Base-by-base conservation (phyloP, 2,329 filamentous ascomycete species). In the Rhinocladiella similis region DNA sequence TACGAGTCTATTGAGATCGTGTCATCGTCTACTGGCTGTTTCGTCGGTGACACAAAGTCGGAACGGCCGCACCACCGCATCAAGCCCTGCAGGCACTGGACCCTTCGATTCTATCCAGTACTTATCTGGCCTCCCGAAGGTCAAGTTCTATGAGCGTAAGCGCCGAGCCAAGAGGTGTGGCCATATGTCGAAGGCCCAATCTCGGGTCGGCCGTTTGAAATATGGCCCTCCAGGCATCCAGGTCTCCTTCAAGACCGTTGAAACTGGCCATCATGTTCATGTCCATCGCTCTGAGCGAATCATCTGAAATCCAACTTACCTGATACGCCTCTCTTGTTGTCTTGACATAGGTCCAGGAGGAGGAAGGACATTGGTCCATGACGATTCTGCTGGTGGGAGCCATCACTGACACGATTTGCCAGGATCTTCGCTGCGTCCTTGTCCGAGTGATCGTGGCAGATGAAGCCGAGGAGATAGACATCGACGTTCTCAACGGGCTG, bases 361-460 rank as follows among this genome's bases (percentile, higher is more conserved):
- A 13, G 58, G 58, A n/a, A n/a, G n/a, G n/a, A n/a, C n/a, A n/a
- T n/a, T n/a, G n/a, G n/a, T n/a, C n/a, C n/a, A n/a, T 73, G 66
- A 14, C 60, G 55, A 22, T 70, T 69, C 63, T 70, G 68, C 19
- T 62, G 53, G 62, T 72, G 66, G 22, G 72, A 64, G 63, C 73
- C 49, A 61, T 48, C n/a, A 66, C 71, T 3, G 70, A 67, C 1
- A 71, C 57, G 7, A 75, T 65, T 60, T 18, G 56, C 56, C 48
- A 76, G 58, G 35, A 76, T 75, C 20, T 57, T 61, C 16, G 70
- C 61, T 19, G 66, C 67, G 38, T 75, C 67, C 14, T 64, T 62
- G 52, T 73, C 69, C 20, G 62, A 64, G 67, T 68, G 74, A 54
- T 77, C 73, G 58, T 76, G 74, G 18, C 73, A 63, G 47, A 73